A percentile compares a stretch with the other conserved stretches of the same genome.
These are phyloP conservation scores for Mrakia hoshinonis DNA, from an alignment of 768 basidiomycete species.

Conservation along the genomic window DNA sequence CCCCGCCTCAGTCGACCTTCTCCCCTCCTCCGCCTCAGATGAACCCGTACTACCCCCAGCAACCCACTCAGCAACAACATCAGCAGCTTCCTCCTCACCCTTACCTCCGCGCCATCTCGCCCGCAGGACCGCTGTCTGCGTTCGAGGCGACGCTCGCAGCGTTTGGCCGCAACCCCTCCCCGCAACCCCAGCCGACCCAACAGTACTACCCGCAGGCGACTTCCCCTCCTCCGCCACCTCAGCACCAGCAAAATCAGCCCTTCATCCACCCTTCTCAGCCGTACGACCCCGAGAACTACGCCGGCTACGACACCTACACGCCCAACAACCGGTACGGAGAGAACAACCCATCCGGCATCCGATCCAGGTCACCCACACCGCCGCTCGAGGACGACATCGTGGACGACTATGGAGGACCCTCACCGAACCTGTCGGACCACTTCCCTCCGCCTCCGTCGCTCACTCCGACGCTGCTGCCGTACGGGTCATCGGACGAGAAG, in stretches of 20 bases:
- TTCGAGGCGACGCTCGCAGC: constrained; percentile 18
- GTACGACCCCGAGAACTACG: constrained; percentile 22
- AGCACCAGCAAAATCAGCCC: neutral
- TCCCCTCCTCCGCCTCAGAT: constrained; percentile 3
- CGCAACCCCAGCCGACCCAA: neutral
- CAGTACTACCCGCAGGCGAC: neutral
- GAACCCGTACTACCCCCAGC: neutral
- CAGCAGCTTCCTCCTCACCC: neutral
- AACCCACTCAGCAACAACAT: neutral
- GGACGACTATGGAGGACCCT: constrained; percentile 28
- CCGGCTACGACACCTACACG: constrained; percentile 13
- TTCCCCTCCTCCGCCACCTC: neutral
- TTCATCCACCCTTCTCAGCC: constrained; percentile 15
- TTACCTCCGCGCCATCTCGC: neutral
- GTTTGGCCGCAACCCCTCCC: neutral
- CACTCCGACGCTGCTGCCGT: neutral
- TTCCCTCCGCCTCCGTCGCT: neutral
- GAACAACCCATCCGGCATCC: constrained; percentile 9
- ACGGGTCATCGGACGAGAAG: neutral
- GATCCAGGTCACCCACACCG: constrained; percentile 25
- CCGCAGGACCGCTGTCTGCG: neutral
- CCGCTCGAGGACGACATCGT: constrained; percentile 26
- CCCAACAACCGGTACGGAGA: constrained; percentile 19
- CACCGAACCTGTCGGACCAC: constrained; percentile 3
- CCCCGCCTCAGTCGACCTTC: neutral